Evolutionary conservation across 306 rosid genomes (phyloP).

Genomic region (Pachyrhizus erosus): DNA sequence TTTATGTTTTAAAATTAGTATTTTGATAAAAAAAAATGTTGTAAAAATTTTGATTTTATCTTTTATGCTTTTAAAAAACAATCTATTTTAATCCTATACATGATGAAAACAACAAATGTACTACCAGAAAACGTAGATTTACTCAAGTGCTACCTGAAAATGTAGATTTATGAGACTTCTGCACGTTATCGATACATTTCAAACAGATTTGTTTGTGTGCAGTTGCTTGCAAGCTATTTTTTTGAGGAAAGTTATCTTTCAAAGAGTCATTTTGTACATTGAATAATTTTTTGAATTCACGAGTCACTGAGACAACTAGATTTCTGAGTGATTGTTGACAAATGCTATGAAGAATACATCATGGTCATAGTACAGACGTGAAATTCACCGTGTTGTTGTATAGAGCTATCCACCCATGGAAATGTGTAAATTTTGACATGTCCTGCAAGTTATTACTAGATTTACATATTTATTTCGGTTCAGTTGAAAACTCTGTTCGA

Average conservation of each 20-base stretch:
- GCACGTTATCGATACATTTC: not conserved
- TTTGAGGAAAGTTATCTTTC: not conserved
- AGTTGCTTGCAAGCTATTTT: not conserved
- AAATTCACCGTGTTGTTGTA: not conserved
- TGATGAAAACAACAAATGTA: too few species aligned
- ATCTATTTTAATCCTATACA: too few species aligned
- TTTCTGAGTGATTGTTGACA: not conserved
- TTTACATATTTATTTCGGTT: not conserved
- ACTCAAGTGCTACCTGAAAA: not conserved
- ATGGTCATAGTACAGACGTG: not conserved
- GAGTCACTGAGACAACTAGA: not conserved
- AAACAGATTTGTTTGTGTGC: not conserved
- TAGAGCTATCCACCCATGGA: not conserved
- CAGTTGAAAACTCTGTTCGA: not conserved
- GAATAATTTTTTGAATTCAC: not conserved
- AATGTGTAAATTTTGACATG: not conserved
- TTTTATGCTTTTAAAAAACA: too few species aligned
- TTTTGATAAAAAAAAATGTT: too few species aligned
- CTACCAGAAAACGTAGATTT: too few species aligned
- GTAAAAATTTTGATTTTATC: too few species aligned
- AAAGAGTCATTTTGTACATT: not conserved
- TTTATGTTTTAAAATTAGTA: too few species aligned
- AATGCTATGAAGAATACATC: constrained; percentile 1
- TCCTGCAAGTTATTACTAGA: not conserved
- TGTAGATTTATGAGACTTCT: not conserved